Base-by-base conservation (phyloP, 2,329 filamentous ascomycete species). In the Aspergillus pseudoviridinutans region DNA sequence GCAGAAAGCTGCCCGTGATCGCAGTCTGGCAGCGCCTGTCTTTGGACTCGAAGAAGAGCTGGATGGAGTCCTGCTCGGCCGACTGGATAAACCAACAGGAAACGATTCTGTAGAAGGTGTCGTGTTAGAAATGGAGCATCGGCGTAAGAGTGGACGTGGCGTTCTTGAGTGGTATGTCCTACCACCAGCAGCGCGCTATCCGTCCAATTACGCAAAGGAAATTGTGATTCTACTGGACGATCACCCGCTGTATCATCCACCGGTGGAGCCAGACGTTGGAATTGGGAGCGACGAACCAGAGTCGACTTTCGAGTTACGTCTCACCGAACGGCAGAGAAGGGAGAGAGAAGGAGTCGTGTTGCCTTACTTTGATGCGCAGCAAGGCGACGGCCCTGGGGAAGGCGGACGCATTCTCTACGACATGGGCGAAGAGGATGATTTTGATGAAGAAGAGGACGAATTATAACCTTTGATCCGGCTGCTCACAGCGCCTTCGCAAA, bases 361-460 rank as follows among this genome's bases (percentile, higher is more conserved):
- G 73, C 94, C 94, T 17, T 97, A 99, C 73, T 97, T 95, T 75
- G 94, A 99, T 78, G 94, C 94, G 25, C 94, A 99, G 81, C 90
- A 86, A 54, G 88, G 74, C 14, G 74, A 79, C 57, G 84, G 82
- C 4, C 79, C 85, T 0, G 92, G 92, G 0, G 91, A 96, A 67
- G 93, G 94, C 4, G 94, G 94, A 0, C 83, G 93, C 59, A 99
- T 99, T 63, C 71, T 99, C 68, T 99, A 99, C 72, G 93, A 97
- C 66, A 96, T 97, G 90, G 93, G 92, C 1, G 84, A 87, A 61
- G 94, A 97, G 77, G 94, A 99, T 74, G 92, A 97, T 72, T 97
- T 97, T 76, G 92, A 96, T 66, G 92, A 96, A 58, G 92, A 96
- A 69, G 92, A 97, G 68, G 92, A 97, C 76, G 92, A 97, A 76